Percentiles rank a stretch among this genome's conserved stretches.
These are phyloP conservation scores for Neocatenulostroma microsporum DNA, from an alignment of 2,329 filamentous ascomycete genomes.

Conservation along the genomic window DNA sequence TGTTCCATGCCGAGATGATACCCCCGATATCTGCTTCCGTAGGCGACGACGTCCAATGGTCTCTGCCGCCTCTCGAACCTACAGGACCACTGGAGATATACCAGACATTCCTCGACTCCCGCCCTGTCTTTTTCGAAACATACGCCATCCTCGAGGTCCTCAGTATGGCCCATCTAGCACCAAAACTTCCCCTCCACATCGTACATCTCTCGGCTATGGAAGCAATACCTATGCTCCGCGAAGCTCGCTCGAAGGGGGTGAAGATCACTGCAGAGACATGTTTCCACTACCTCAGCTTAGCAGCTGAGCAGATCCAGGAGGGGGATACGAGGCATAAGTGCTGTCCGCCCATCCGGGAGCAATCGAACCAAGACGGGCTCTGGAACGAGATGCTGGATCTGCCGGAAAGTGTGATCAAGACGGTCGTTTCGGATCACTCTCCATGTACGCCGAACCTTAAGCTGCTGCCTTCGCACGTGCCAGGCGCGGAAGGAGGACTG, in stretches of 20 bases:
- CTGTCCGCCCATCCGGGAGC: constrained; percentile 81
- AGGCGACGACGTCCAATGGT: constrained; percentile 65
- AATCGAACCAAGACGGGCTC: constrained; percentile 72
- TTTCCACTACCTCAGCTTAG: constrained; percentile 85
- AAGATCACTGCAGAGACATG: constrained; percentile 92
- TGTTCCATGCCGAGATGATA: constrained; percentile 99
- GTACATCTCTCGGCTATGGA: constrained; percentile 88
- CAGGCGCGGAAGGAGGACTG: constrained; percentile 31
- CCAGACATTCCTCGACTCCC: constrained; percentile 82
- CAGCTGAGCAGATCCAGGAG: constrained; percentile 70
- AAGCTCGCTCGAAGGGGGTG: constrained; percentile 63
- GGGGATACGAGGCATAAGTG: constrained; percentile 93
- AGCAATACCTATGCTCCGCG: constrained; percentile 71
- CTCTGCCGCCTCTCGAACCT: constrained; percentile 59
- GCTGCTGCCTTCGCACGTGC: constrained; percentile 67
- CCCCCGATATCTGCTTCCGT: constrained; percentile 76
- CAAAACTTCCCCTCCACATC: constrained; percentile 79
- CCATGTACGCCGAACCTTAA: constrained; percentile 95
- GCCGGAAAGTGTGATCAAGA: constrained; percentile 76
- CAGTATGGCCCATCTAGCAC: constrained; percentile 69
- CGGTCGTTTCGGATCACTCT: constrained; percentile 90
- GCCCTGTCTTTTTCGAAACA: constrained; percentile 83
- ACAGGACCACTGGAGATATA: constrained; percentile 69
- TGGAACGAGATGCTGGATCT: constrained; percentile 66
- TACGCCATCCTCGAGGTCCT: constrained; percentile 84